Conservation (phyloP, 2,329 filamentous ascomycete species). For the Fusarium chuoi region DNA sequence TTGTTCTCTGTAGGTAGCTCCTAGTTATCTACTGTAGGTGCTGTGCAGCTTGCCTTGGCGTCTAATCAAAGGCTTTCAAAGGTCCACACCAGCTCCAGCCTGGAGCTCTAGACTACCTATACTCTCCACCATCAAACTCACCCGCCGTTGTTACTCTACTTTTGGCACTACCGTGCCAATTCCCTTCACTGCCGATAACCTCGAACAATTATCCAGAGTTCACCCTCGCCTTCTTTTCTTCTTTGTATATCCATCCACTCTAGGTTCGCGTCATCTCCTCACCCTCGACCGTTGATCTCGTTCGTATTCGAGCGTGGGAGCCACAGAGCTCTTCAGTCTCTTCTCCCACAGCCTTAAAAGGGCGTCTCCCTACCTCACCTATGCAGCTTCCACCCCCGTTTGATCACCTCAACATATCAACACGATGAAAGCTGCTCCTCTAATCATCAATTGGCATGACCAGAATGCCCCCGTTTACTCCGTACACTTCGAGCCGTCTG, state of each 20-base stretch:
- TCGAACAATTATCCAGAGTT: constrained; percentile 29
- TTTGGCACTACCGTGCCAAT: constrained; percentile 24
- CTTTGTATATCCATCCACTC: constrained; percentile 4
- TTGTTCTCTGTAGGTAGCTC: constrained; percentile 8
- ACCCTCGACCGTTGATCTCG: background rate
- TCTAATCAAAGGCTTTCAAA: constrained; percentile 30
- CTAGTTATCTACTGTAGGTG: background rate
- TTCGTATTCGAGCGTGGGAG: constrained; percentile 28
- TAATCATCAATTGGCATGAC: constrained; percentile 99
- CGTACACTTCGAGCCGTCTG: constrained; percentile 92
- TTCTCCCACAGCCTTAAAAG: constrained; percentile 35
- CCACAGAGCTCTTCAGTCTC: constrained; percentile 27
- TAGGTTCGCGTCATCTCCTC: background rate
- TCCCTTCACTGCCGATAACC: constrained; percentile 32
- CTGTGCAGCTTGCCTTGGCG: constrained; percentile 14
- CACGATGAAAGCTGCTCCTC: constrained; percentile 92
- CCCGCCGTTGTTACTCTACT: constrained; percentile 37
- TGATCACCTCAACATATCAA: constrained; percentile 44
- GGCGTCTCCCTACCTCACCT: constrained; percentile 33
- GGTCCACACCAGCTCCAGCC: constrained; percentile 46
- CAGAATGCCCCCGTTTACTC: constrained; percentile 97
- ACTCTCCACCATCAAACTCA: constrained; percentile 43
- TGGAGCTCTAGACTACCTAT: constrained; percentile 31
- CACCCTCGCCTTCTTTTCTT: constrained; percentile 16
- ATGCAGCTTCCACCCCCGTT: constrained; percentile 47